These are phyloP conservation scores for Sarocladium oryzae DNA, from an alignment of 2,329 filamentous ascomycete genomes.

Conservation along the genomic window DNA sequence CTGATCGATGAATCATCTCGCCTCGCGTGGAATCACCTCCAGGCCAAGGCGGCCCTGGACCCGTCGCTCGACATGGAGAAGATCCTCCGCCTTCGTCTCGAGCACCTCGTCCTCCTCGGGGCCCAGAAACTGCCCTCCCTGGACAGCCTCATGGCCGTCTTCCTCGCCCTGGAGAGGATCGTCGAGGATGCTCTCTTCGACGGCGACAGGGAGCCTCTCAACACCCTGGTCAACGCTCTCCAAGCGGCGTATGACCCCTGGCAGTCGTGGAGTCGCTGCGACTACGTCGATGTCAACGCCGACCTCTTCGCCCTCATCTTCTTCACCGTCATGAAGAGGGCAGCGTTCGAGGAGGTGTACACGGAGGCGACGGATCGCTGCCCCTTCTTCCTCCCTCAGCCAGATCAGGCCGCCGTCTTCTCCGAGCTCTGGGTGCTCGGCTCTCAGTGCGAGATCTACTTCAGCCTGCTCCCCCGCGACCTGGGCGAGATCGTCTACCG, in stretches of 20 bases:
- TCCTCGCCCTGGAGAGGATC: slow-evolving; percentile 18
- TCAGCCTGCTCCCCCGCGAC: slow-evolving; percentile 45
- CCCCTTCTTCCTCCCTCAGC: slow-evolving; percentile 52
- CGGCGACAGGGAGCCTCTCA: slow-evolving; percentile 25
- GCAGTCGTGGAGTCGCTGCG: slow-evolving; percentile 16
- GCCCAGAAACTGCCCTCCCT: slow-evolving; percentile 17
- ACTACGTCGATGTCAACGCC: slow-evolving; percentile 35
- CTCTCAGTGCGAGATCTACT: slow-evolving; percentile 56
- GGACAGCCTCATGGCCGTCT: slow-evolving; percentile 19
- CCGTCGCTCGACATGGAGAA: slow-evolving; percentile 19
- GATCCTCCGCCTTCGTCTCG: slow-evolving; percentile 20
- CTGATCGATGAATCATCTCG: slow-evolving; percentile 22
- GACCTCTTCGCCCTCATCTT: slow-evolving; percentile 51
- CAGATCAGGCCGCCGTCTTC: slow-evolving; percentile 58
- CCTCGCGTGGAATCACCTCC: slow-evolving; percentile 19
- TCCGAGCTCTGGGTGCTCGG: slow-evolving; percentile 57
- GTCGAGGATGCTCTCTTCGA: slow-evolving; percentile 23
- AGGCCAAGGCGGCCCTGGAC: slow-evolving; percentile 20
- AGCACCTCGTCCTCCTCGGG: slow-evolving; percentile 19
- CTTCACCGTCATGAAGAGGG: slow-evolving; percentile 49
- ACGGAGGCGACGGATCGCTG: slow-evolving; percentile 56
- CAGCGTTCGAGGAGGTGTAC: slow-evolving; percentile 56
- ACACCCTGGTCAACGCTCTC: slow-evolving; percentile 29
- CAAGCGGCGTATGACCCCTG: slow-evolving; percentile 23
- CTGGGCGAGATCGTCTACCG: slow-evolving; percentile 37